Conservation (phyloP, 2,329 filamentous ascomycete species). For the Polychaeton citri region DNA sequence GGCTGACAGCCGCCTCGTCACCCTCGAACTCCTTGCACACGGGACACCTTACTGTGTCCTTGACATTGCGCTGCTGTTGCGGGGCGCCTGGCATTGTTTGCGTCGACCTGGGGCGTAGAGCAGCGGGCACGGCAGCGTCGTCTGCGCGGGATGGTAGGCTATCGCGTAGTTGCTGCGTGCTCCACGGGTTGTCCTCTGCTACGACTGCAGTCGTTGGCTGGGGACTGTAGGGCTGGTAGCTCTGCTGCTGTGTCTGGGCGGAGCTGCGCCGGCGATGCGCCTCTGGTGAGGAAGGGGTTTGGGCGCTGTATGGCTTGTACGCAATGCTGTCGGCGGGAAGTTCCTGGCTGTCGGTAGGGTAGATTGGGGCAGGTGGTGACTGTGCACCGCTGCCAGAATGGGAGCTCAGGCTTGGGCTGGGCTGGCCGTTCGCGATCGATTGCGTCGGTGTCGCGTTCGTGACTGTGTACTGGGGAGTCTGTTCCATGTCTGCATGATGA, state of each 20-base stretch:
- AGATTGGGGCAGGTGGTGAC: background rate
- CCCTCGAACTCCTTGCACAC: slow-evolving; percentile 20
- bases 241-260: background rate
- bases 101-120: background rate
- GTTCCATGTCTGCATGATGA: background rate
- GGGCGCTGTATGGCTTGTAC: background rate
- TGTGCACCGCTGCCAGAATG: too few relatives aligned
- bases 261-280: background rate
- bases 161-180: slow-evolving; percentile 1
- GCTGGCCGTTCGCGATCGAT: slow-evolving; percentile 1
- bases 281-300: background rate
- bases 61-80: background rate
- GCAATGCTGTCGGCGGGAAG: background rate
- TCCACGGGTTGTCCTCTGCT: slow-evolving; percentile 1
- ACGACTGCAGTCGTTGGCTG: background rate
- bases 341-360: background rate
- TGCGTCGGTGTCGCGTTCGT: slow-evolving; percentile 2
- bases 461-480: background rate
- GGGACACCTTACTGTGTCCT: slow-evolving; percentile 13
- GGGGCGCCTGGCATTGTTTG: background rate
- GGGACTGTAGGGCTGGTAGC: background rate
- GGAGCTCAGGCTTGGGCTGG: too few relatives aligned
- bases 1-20: slow-evolving; percentile 20
- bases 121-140: slow-evolving; percentile 1
- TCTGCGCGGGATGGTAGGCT: slow-evolving; percentile 1